Evolutionary conservation across 768 basidiomycete species (phyloP).

Genomic region (Terana coerulea): DNA sequence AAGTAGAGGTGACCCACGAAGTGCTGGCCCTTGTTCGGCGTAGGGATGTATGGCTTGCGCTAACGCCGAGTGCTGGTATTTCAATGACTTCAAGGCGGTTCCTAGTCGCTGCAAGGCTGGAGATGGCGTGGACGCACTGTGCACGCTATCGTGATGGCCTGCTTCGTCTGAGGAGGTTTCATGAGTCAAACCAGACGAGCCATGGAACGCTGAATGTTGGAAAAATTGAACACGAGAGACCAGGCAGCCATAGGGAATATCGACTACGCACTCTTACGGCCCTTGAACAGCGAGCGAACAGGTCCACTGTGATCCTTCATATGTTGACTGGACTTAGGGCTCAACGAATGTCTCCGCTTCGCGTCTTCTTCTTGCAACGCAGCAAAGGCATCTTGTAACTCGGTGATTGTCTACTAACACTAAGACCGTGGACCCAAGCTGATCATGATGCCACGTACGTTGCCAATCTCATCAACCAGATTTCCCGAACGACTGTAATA

Average conservation of each 20-base stretch:
- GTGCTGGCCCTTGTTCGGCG: conserved; percentile 23
- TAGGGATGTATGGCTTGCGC: conserved; percentile 23
- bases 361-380: conserved; percentile 37
- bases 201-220: not conserved
- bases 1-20: conserved; percentile 35
- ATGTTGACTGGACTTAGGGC: conserved; percentile 26
- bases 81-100: conserved; percentile 48
- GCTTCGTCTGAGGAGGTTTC: conserved; percentile 13
- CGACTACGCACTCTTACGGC: conserved; percentile 33
- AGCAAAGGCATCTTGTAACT: conserved; percentile 52
- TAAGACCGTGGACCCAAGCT: not conserved
- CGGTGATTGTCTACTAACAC: conserved; percentile 46
- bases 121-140: conserved; percentile 9
- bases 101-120: conserved; percentile 41
- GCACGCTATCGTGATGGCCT: conserved; percentile 16
- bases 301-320: conserved; percentile 29
- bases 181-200: conserved; percentile 4
- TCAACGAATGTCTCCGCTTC: conserved; percentile 32
- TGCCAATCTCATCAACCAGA: conserved; percentile 64
- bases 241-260: not conserved
- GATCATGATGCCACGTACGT: conserved; percentile 38
- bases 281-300: conserved; percentile 61
- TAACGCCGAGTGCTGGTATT: conserved; percentile 54
- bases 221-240: not conserved
- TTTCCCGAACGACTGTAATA: conserved; percentile 46